Conservation (phyloP, 768 basidiomycete genomes). For the Austroboletus festivus region DNA sequence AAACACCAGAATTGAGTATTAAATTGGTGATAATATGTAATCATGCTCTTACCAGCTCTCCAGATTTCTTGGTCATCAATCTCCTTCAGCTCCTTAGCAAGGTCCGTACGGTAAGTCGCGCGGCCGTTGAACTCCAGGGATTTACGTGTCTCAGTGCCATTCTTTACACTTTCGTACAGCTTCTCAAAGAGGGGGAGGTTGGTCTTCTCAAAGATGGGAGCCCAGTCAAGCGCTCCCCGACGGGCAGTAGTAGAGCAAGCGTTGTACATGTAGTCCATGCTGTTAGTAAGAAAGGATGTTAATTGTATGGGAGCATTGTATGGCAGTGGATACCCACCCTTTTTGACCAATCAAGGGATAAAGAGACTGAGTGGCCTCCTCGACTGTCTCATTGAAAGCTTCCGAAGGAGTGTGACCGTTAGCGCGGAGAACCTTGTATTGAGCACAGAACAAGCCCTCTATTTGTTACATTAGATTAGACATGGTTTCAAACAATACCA, state of each 20-base stretch:
- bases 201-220: slow-evolving; percentile 91
- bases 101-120: slow-evolving; percentile 87
- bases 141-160: slow-evolving; percentile 97
- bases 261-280: slow-evolving; percentile 99
- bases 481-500: neutral
- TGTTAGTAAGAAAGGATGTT: slow-evolving; percentile 28
- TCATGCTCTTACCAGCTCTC: slow-evolving; percentile 68
- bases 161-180: slow-evolving; percentile 90
- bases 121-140: slow-evolving; percentile 95
- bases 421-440: slow-evolving; percentile 95
- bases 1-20: slow-evolving; percentile 6
- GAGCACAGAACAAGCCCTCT: slow-evolving; percentile 99
- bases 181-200: slow-evolving; percentile 93
- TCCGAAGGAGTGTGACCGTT: slow-evolving; percentile 97
- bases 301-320: neutral
- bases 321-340: slow-evolving; percentile 50
- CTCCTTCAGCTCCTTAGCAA: slow-evolving; percentile 87
- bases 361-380: slow-evolving; percentile 98
- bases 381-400: slow-evolving; percentile 99
- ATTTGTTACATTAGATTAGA: slow-evolving; percentile 29
- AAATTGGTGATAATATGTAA: neutral
- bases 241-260: slow-evolving; percentile 99
- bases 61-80: slow-evolving; percentile 99
- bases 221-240: slow-evolving; percentile 99
- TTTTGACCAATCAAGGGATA: slow-evolving; percentile 96